Evolutionary conservation across 352 stramenopile species (phyloP).

Genomic region (Blastocystis sp.): DNA sequence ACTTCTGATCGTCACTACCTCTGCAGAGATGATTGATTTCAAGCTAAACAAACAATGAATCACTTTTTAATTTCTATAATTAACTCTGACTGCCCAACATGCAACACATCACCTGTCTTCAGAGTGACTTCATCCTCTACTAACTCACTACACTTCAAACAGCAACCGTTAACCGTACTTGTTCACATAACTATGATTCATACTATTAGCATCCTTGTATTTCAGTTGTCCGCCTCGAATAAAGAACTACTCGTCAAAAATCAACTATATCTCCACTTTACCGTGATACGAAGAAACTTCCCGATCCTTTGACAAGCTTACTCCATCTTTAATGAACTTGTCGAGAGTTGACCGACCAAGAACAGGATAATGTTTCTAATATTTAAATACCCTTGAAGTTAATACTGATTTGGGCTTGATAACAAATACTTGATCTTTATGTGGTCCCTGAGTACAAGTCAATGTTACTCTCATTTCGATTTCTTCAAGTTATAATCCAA

Average conservation of each 20-base stretch:
- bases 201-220: conserved; percentile 54
- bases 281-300: conserved; percentile 54
- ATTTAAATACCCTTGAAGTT: neutral
- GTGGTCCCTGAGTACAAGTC: neutral
- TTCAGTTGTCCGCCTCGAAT: conserved; percentile 55
- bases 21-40: neutral
- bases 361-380: conserved; percentile 45
- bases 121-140: conserved; percentile 39
- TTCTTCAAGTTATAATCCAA: neutral
- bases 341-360: conserved; percentile 22
- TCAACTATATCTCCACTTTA: neutral
- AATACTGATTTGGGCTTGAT: conserved; percentile 58
- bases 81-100: conserved; percentile 47
- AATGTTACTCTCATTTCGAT: neutral
- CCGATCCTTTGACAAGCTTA: conserved; percentile 21
- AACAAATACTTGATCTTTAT: conserved; percentile 9
- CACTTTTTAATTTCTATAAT: conserved; percentile 29
- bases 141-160: neutral
- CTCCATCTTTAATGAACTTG: neutral
- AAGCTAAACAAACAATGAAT: neutral
- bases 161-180: neutral
- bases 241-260: conserved; percentile 41
- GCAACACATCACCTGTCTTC: conserved; percentile 47
- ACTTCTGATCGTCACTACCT: too few relatives aligned
- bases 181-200: conserved; percentile 65